Conservation (phyloP, 805 yeast genomes). For the Yarrowia porcina region DNA sequence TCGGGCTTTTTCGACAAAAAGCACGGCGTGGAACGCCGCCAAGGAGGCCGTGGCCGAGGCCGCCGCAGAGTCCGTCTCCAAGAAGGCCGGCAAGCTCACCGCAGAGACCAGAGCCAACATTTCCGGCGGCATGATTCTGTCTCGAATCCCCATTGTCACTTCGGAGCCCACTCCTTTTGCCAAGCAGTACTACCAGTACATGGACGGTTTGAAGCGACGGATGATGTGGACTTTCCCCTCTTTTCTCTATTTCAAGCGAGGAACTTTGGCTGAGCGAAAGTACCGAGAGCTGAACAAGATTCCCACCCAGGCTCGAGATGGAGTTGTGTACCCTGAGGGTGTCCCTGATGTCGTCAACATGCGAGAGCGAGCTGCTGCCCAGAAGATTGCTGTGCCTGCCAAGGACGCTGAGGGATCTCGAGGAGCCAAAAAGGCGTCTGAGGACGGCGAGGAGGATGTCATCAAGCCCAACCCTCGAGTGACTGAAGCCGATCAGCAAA, state of each 20-base stretch:
- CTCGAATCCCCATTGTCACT: constrained; percentile 82
- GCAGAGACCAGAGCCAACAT: constrained; percentile 29
- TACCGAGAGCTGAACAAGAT: constrained; percentile 71
- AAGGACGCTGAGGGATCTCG: constrained; percentile 40
- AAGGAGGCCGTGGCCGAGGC: constrained; percentile 10
- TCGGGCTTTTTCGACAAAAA: constrained; percentile 22
- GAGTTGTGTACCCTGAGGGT: constrained; percentile 77
- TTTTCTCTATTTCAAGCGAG: constrained; percentile 85
- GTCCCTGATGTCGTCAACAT: constrained; percentile 80
- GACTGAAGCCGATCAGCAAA: constrained; percentile 70
- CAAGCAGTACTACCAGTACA: constrained; percentile 71
- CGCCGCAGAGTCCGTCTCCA: background rate
- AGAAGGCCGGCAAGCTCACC: constrained; percentile 16
- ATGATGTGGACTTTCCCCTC: constrained; percentile 97
- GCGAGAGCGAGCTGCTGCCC: constrained; percentile 83
- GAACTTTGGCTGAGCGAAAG: constrained; percentile 81
- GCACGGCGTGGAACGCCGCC: constrained; percentile 18
- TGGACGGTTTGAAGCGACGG: constrained; percentile 79
- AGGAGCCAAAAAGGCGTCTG: constrained; percentile 25
- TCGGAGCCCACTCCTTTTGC: constrained; percentile 73
- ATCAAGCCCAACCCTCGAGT: constrained; percentile 66
- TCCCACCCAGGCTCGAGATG: constrained; percentile 69
- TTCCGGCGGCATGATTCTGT: constrained; percentile 52
- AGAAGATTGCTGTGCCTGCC: constrained; percentile 74
- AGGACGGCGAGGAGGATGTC: constrained; percentile 39